These are phyloP conservation scores for Pseudonitzschia delicatissima DNA, from an alignment of 108 stramenopile species.

Conservation along the genomic window DNA sequence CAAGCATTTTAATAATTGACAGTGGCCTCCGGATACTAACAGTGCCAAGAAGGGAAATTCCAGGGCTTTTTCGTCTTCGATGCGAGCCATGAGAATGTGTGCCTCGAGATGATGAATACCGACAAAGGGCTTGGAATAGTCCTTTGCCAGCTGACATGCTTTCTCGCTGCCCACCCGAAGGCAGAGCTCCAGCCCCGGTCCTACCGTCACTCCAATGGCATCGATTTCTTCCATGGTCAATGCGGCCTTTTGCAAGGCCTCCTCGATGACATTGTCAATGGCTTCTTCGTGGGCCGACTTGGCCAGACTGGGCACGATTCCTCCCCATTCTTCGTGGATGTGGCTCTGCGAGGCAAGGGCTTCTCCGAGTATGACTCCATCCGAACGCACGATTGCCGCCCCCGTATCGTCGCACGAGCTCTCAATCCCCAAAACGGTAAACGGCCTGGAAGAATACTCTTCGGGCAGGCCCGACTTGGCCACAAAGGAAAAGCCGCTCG, in stretches of 20 bases:
- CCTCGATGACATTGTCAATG: constrained; percentile 81
- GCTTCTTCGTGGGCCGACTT: constrained; percentile 79
- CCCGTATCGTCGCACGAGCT: constrained; percentile 96
- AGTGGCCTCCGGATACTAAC: constrained; percentile 95
- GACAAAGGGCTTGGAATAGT: constrained; percentile 89
- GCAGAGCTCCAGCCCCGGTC: constrained; percentile 97
- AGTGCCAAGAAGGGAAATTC: constrained; percentile 95
- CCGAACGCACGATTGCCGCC: constrained; percentile 89
- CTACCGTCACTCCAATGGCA: constrained; percentile 97
- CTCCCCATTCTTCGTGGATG: constrained; percentile 95
- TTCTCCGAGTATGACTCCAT: constrained; percentile 92
- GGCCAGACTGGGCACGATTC: constrained; percentile 93
- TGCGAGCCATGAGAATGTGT: constrained; percentile 92
- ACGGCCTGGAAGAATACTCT: constrained; percentile 31
- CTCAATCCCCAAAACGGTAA: constrained; percentile 94
- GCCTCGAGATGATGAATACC: constrained; percentile 96
- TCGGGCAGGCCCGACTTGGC: constrained; percentile 71
- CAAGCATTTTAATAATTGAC: constrained; percentile 85
- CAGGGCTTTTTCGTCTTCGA: constrained; percentile 45
- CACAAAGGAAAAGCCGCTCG: constrained; percentile 46
- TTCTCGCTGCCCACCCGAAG: constrained; percentile 89
- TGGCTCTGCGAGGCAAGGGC: constrained; percentile 86
- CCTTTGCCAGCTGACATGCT: constrained; percentile 75
- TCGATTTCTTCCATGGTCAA: constrained; percentile 83
- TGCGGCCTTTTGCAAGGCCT: constrained; percentile 73